Evolutionary conservation across 192 early-diverging fungal genomes (phyloP), one percentile per base, ranked within the genome.

Genomic region (Gaertneriomyces sp.): DNA sequence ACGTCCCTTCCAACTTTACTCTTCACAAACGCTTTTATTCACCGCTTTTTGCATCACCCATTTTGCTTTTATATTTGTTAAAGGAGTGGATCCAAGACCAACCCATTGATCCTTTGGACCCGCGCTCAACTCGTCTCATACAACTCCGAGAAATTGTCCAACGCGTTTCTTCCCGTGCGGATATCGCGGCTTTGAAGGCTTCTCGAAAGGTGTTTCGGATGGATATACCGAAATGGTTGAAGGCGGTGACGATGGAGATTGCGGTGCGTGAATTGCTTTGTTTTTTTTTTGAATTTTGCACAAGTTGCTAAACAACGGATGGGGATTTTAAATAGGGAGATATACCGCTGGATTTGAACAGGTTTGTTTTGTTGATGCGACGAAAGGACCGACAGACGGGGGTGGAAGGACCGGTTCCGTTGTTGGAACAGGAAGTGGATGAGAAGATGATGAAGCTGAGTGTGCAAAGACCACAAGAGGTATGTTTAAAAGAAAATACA

Each of bases 221-320:
- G 9, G 58, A 75, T 14, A 60, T 81, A 53, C 81, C 81, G 0
- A 56, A 49, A 25, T 76, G 66, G 64, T 65, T 81, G 4, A 46
- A 57, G 7, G 46, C 60, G 19, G 45, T 69, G 12, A 65, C 72
- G 0, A 38, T 75, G 1, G 69, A 74, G 11, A 66, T 82, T 68
- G 81, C 76, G 53, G 78, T 80, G 55, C 42, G 58, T 71, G 4
- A 14, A 16, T 33, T 5, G 16, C 54, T 33, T 33, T 3, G 5
- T 39, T 56, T 56, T 56, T 56, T 39, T 56, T 39, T 4, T 12
- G 4, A 8, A 0, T 33, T 33, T 38, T 25, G 33, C 54, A 33
- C 5, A 38, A 6, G 12, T 33, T 38, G 54, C 14, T 56, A 16
- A 56, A 5, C 16, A 33, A 6, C 5, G 4, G 12, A 56, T 10